A percentile compares a stretch with the other conserved stretches of the same genome.
phyloP scores from a whole-genome alignment of 169 alveolate genomes.

The Cystoisospora suis region DNA sequence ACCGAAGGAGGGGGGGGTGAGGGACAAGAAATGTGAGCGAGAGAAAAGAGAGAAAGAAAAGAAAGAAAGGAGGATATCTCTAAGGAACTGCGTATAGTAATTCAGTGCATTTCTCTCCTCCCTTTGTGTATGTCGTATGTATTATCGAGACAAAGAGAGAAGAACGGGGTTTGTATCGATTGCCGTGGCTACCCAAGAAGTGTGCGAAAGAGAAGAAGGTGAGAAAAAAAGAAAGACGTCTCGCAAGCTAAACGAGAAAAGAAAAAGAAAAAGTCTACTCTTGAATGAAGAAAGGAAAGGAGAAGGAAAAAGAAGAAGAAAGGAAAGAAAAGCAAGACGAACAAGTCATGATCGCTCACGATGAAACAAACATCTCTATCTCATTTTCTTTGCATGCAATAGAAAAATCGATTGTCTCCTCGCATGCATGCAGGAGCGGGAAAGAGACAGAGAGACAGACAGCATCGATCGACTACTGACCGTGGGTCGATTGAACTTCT shows the following conservation, averaged over 20 bases:
- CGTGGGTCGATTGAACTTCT: too few relatives aligned
- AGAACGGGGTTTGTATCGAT: not conserved
- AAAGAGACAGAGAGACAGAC: too few relatives aligned
- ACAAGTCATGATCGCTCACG: not conserved
- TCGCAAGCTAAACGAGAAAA: not conserved
- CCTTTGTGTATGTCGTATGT: not conserved
- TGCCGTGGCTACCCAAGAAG: not conserved
- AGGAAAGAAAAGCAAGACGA: not conserved
- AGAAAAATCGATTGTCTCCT: too few relatives aligned
- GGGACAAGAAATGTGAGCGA: not conserved
- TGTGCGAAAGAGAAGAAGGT: not conserved
- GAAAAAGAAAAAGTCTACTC: too few relatives aligned
- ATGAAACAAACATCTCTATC: too few relatives aligned
- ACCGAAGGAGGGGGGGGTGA: not conserved
- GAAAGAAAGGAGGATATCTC: not conserved
- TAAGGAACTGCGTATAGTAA: not conserved
- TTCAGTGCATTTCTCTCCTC: not conserved
- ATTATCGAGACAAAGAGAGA: not conserved
- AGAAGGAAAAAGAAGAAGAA: not conserved
- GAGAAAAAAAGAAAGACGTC: not conserved
- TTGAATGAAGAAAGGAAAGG: not conserved
- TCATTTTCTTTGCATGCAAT: too few relatives aligned
- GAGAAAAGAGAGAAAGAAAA: constrained; percentile 9
- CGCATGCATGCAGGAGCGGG: too few relatives aligned
- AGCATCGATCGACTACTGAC: too few relatives aligned